phyloP scores from a whole-genome alignment of 345 rosid species.

The Streptanthus diversifolius region DNA sequence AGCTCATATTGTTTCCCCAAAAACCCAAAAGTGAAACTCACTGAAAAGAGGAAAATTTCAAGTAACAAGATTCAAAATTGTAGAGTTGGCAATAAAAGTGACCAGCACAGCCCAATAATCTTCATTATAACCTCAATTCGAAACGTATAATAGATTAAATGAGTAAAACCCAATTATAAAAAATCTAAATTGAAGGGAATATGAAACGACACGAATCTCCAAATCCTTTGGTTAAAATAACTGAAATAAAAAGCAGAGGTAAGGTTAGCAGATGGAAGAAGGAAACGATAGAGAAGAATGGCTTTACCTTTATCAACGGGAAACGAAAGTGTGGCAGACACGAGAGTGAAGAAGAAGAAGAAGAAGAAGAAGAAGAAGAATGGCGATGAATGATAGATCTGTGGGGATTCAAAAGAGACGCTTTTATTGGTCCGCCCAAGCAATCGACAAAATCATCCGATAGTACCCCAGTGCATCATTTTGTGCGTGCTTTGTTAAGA shows the following conservation, averaged over 20 bases:
- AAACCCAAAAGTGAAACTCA: not conserved
- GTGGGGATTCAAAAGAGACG: constrained; percentile 29
- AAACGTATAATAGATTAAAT: not conserved
- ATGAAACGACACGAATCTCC: constrained; percentile 12
- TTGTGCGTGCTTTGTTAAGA: too few relatives aligned
- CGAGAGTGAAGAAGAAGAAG: constrained; percentile 4
- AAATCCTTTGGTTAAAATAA: not conserved
- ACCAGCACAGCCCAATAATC: not conserved
- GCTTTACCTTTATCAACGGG: constrained; percentile 16
- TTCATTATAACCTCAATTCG: not conserved
- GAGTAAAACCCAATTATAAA: not conserved
- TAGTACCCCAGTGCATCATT: too few relatives aligned
- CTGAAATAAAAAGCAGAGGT: not conserved
- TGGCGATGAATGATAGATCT: constrained; percentile 23
- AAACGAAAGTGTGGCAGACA: constrained; percentile 8
- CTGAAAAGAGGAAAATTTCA: not conserved
- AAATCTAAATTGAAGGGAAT: constrained; percentile 14
- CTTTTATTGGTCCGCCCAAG: constrained; percentile 29
- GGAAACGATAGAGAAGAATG: not conserved
- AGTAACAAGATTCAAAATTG: constrained; percentile 12
- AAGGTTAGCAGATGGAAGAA: not conserved
- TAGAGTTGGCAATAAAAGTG: not conserved
- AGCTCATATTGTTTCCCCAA: not conserved
- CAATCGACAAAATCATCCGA: not conserved
- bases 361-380: not conserved